Evolutionary conservation across 106 monocot species (phyloP).

Genomic region (Posidonia australis): DNA sequence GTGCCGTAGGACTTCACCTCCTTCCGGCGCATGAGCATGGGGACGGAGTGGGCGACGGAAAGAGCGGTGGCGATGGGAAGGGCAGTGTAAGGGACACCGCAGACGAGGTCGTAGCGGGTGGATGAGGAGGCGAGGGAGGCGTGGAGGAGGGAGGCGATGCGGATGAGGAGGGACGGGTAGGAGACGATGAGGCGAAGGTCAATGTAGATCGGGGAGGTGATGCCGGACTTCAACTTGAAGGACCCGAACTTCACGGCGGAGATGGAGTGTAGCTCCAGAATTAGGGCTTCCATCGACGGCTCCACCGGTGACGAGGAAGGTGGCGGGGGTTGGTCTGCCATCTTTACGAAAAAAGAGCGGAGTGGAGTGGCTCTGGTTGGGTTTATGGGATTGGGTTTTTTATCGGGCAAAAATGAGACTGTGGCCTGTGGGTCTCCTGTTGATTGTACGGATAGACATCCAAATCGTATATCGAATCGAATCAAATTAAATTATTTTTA

Average conservation of each 20-base stretch:
- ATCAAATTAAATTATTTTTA: too few species aligned
- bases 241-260: slow-evolving; percentile 76
- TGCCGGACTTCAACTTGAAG: slow-evolving; percentile 93
- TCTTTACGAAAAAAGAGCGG: too few species aligned
- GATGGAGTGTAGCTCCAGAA: slow-evolving; percentile 67
- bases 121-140: slow-evolving; percentile 28
- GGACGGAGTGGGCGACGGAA: slow-evolving; percentile 48
- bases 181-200: slow-evolving; percentile 88
- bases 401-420: too few species aligned
- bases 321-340: too few species aligned
- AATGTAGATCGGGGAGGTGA: slow-evolving; percentile 91
- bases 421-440: too few species aligned
- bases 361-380: too few species aligned
- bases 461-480: too few species aligned
- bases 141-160: slow-evolving; percentile 26
- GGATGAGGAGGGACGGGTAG: slow-evolving; percentile 44
- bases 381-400: too few species aligned
- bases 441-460: too few species aligned
- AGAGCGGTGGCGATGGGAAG: slow-evolving; percentile 85
- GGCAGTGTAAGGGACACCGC: slow-evolving; percentile 96
- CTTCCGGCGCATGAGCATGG: slow-evolving; percentile 97
- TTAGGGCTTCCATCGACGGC: slow-evolving; percentile 34
- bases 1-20: slow-evolving; percentile 85
- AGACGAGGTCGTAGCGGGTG: slow-evolving; percentile 63
- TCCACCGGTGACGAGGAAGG: too few species aligned